Evolutionary conservation across 306 rosid genomes (phyloP), one percentile per base, ranked within the genome.

Genomic region (Prunus campanulata): DNA sequence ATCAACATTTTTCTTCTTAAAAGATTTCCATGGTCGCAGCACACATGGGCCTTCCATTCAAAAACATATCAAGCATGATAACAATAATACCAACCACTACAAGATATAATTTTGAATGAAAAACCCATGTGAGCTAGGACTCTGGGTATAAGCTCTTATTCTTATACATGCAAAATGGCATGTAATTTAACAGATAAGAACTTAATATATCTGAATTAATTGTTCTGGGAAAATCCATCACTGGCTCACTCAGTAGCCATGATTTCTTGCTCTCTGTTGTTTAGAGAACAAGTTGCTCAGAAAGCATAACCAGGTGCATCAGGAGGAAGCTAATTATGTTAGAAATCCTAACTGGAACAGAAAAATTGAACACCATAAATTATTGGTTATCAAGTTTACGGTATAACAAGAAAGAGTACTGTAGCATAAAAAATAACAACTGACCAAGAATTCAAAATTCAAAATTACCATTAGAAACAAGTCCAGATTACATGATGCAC

Each of bases 21-120:
- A 50, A 27, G 19, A 64, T 18, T 30, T 70, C 48, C 62, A 5
- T n/a, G 15, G 62, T 7, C 12, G 2, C n/a, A 70, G 19, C 48
- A 70, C 74, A 16, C 74, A 70, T 51, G 74, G 11, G 62, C 11
- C 63, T 51, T 51, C 62, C 63, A 51, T 70, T 70, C 74, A 70
- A 70, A 70, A 70, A 70, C 63, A 70, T 70, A 70, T 70, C 62
- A 30, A 5, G 74, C 55, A 50, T 8, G 47, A 70, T 2, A 71
- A 52, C n/a, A 19, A 32, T 19, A 6, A 12, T 55, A 5, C 18
- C 35, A 54, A 1, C 14, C 22, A 35, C 18, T 54, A 3, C 48
- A 13, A 32, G 66, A 71, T 39, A 71, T 71, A 35, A 2, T 55
- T 35, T 55, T 32, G 76, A 55, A 71, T 9, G 35, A 39, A 71